Percentiles rank a stretch among this genome's conserved stretches.
These are phyloP conservation scores for Hibiscus trionum DNA, from an alignment of 345 rosid species.

Conservation along the genomic window DNA sequence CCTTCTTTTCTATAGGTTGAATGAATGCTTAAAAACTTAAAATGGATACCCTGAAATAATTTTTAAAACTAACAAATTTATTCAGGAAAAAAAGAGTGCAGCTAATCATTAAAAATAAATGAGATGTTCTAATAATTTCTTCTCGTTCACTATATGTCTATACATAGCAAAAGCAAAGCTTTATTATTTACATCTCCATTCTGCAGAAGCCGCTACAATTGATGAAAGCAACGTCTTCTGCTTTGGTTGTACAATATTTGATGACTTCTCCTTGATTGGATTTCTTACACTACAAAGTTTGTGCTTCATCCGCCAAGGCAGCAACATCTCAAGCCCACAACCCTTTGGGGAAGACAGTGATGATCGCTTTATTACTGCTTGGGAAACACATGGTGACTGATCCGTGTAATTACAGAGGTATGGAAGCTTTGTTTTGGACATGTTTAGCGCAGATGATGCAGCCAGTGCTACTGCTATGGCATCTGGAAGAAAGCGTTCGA, in stretches of 20 bases:
- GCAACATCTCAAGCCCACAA: conserved; percentile 59
- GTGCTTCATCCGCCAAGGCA: conserved; percentile 69
- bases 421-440: conserved; percentile 29
- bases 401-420: conserved; percentile 18
- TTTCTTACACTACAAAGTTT: conserved; percentile 55
- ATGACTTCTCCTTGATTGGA: conserved; percentile 29
- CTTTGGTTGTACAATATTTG: conserved; percentile 18
- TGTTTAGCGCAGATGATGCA: conserved; percentile 38
- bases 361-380: conserved; percentile 2
- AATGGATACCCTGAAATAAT: background rate
- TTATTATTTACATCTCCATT: conserved; percentile 9
- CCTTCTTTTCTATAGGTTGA: background rate
- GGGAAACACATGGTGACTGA: conserved; percentile 3
- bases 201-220: conserved; percentile 5
- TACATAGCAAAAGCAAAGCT: background rate
- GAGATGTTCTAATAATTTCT: background rate
- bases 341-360: conserved; percentile 37
- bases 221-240: conserved; percentile 15
- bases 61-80: background rate
- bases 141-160: background rate
- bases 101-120: background rate
- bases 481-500: conserved; percentile 68
- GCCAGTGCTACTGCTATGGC: conserved; percentile 75
- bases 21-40: background rate
- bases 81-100: background rate